phyloP scores from a whole-genome alignment of 352 stramenopile species.

The Globisporangium echinulatum region DNA sequence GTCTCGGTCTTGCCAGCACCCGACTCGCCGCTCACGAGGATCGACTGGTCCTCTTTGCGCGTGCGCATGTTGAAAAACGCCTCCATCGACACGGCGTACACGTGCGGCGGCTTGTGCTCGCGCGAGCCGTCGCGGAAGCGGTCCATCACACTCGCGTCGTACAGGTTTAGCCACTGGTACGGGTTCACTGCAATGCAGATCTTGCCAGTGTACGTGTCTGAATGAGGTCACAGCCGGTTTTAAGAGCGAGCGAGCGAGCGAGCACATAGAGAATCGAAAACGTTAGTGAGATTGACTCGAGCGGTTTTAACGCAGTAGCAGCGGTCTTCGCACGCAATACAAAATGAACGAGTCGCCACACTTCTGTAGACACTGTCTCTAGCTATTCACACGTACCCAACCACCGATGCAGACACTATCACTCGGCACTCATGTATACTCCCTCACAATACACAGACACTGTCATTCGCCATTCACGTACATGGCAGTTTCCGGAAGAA shows the following conservation, averaged over 20 bases:
- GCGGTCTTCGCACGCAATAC: no score
- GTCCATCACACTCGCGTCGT: slow-evolving; percentile 65
- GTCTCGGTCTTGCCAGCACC: slow-evolving; percentile 96
- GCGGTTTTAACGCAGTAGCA: no score
- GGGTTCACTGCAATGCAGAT: slow-evolving; percentile 88
- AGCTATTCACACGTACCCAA: no score
- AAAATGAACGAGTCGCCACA: no score
- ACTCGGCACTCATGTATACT: no score
- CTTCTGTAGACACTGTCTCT: no score
- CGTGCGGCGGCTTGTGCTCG: slow-evolving; percentile 71
- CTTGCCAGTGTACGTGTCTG: slow-evolving; percentile 82
- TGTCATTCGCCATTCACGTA: slow-evolving; percentile 19
- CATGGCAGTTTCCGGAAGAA: slow-evolving; percentile 79
- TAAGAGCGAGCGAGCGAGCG: no score
- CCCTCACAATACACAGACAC: no score
- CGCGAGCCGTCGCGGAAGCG: slow-evolving; percentile 67
- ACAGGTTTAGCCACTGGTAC: slow-evolving; percentile 84
- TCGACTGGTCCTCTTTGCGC: slow-evolving; percentile 87
- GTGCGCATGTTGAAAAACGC: slow-evolving; percentile 78
- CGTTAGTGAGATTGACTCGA: no score
- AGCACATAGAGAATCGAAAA: background rate
- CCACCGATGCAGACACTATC: background rate
- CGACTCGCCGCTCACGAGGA: slow-evolving; percentile 93
- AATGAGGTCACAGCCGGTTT: no score
- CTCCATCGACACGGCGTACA: slow-evolving; percentile 86